A percentile compares a stretch with the other conserved stretches of the same genome.
Conservation (phyloP, 2,329 filamentous ascomycete genomes). For the Aspergillus aculeatinus region DNA sequence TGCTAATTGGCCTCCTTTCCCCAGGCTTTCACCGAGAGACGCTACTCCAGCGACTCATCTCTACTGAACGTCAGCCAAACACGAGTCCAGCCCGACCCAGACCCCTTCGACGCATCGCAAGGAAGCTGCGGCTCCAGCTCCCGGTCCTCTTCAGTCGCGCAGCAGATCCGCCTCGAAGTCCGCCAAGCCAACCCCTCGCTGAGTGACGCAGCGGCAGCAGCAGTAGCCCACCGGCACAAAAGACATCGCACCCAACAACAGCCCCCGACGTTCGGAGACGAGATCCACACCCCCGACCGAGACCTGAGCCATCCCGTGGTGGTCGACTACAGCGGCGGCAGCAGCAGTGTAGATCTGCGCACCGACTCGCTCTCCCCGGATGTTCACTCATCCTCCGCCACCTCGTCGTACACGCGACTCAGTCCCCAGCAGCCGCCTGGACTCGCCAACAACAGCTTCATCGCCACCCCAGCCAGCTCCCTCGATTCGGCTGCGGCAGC, state of each 20-base stretch:
- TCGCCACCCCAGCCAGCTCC: background rate
- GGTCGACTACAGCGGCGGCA: background rate
- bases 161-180: conserved; percentile 1
- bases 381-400: background rate
- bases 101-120: background rate
- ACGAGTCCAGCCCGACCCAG: background rate
- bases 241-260: background rate
- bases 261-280: background rate
- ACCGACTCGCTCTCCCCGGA: background rate
- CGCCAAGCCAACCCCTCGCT: background rate
- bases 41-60: background rate
- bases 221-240: background rate
- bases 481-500: background rate
- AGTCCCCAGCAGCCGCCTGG: background rate
- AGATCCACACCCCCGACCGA: background rate
- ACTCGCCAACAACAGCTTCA: background rate
- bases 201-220: background rate
- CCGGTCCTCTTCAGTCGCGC: conserved; percentile 3
- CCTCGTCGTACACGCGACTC: background rate
- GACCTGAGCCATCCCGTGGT: background rate
- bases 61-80: background rate
- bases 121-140: background rate
- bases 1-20: background rate
- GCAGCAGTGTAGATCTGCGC: background rate
- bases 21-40: background rate